Evolutionary conservation across 371 early-diverging fungal genomes (phyloP).

Genomic region (Zychaea mexicana): DNA sequence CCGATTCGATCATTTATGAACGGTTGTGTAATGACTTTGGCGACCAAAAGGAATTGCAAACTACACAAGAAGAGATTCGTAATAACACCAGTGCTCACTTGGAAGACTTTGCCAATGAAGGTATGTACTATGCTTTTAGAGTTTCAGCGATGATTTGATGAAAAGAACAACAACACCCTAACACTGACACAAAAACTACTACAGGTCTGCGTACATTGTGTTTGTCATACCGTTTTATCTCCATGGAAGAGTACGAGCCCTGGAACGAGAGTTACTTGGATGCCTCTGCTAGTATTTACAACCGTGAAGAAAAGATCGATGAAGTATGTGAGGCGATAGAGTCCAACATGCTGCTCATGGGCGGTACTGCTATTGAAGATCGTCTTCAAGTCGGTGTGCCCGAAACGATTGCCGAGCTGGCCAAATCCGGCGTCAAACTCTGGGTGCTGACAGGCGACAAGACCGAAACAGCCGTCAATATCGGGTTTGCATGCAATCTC

Average conservation of each 20-base stretch:
- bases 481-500: conserved; percentile 89
- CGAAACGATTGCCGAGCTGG: conserved; percentile 87
- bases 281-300: conserved; percentile 79
- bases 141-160: too few species aligned
- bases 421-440: conserved; percentile 90
- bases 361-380: conserved; percentile 93
- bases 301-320: conserved; percentile 81
- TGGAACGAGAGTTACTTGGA: conserved; percentile 79
- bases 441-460: conserved; percentile 99
- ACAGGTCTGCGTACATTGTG: conserved; percentile 90
- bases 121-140: too few species aligned
- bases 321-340: conserved; percentile 84
- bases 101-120: conserved; percentile 88
- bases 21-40: conserved; percentile 38
- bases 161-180: too few species aligned
- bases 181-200: background rate
- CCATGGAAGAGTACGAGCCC: conserved; percentile 71
- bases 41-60: conserved; percentile 22
- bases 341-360: conserved; percentile 68
- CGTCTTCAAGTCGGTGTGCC: conserved; percentile 93
- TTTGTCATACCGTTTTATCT: conserved; percentile 79
- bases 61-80: conserved; percentile 20
- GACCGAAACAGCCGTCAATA: conserved; percentile 97
- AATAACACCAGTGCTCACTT: conserved; percentile 68
- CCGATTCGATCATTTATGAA: conserved; percentile 71